These are phyloP conservation scores for Alternaria arborescens DNA, from an alignment of 2,329 filamentous ascomycete genomes.

Conservation along the genomic window DNA sequence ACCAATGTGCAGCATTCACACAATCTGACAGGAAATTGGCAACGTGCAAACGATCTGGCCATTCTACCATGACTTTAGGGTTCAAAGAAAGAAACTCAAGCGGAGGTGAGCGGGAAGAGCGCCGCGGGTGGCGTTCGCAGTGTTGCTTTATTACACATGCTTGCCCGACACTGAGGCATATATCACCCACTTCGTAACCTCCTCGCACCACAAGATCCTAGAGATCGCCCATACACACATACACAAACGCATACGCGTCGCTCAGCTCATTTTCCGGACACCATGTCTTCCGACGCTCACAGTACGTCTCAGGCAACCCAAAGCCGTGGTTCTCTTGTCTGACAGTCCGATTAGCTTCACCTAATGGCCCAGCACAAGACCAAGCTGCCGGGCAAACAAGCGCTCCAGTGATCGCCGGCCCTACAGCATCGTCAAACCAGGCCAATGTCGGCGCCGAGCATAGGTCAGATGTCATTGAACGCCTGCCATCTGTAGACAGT, in stretches of 20 bases:
- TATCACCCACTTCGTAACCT: constrained; percentile 32
- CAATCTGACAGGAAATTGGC: constrained; percentile 4
- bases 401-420: constrained; percentile 33
- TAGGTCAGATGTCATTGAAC: constrained; percentile 36
- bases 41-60: constrained; percentile 18
- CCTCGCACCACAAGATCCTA: constrained; percentile 27
- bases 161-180: constrained; percentile 35
- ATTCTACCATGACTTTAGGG: constrained; percentile 23
- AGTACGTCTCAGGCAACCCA: constrained; percentile 38
- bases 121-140: constrained; percentile 29
- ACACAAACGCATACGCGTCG: constrained; percentile 22
- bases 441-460: constrained; percentile 30
- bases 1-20: constrained; percentile 22
- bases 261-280: constrained; percentile 30
- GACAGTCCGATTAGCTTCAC: constrained; percentile 39
- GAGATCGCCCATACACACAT: constrained; percentile 24
- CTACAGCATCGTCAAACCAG: constrained; percentile 34
- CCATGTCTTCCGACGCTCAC: constrained; percentile 44
- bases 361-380: constrained; percentile 34
- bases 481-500: constrained; percentile 29
- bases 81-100: constrained; percentile 20
- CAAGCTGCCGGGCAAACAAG: constrained; percentile 42
- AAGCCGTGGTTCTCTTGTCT: constrained; percentile 26
- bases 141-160: constrained; percentile 45
- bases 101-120: constrained; percentile 22